Evolutionary conservation across 2,329 filamentous ascomycete genomes (phyloP), one percentile per base, ranked within the genome.

Genomic region (Mycogone perniciosa): DNA sequence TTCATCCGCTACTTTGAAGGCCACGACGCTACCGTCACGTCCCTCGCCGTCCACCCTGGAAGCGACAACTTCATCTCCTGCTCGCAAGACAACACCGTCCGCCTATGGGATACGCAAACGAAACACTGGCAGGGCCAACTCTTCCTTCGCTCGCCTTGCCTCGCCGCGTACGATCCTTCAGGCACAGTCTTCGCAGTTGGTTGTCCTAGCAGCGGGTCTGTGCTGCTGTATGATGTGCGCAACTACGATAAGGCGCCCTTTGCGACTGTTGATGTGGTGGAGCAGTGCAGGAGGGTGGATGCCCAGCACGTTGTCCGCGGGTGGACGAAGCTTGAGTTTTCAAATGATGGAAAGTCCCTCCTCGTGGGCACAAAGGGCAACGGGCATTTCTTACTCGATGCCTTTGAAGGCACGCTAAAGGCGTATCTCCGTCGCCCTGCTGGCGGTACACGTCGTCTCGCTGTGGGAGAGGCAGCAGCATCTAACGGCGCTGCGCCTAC

Each of bases 1-100:
- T 99, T 95, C 68, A 88, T 97, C 55, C 87, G 93, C 56, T 99
- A 99, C 71, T 99, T 97, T 66, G 85, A 88, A 54, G 93, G 92
- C 45, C 93, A 99, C 68, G 86, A 88, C 39, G 85, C 81, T 53
- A 77, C 84, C 50, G 93, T 99, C 34, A 97, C 92, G 13, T 86
- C 80, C 54, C 78, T 99, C 30, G 76, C 86, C 1, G 79, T 97
- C 56, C 92, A 91, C 57, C 93, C 93, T 0, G 87, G 89, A 44
- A 83, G 80, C 60, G 93, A 99, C 68, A 86, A 86, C 58, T 97
- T 99, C 72, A 82, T 99, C 52, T 96, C 91, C 11, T 95, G 89
- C 68, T 87, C 87, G 46, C 83, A 86, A 57, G 93, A 99, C 67
- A 88, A 96, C 67, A 96, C 91, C 0, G 85, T 97, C 50, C 84